Evolutionary conservation across 805 yeast species (phyloP).

Genomic region (Metschnikowia continentalis): DNA sequence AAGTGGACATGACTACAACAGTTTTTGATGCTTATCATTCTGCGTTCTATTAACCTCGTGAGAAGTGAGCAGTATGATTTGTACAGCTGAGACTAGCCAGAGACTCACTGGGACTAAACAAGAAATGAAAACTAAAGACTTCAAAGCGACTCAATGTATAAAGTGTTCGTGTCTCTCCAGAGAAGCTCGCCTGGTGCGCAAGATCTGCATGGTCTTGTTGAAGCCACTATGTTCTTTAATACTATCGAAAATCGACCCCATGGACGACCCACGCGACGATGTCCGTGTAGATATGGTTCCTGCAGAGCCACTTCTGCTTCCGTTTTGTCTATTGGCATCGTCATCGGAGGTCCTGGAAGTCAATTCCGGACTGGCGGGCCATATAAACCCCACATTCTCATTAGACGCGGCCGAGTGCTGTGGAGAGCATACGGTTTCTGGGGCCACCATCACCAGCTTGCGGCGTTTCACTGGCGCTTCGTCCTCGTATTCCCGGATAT

Average conservation of each 20-base stretch:
- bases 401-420: neutral
- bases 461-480: conserved; percentile 14
- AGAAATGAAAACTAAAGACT: neutral
- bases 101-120: neutral
- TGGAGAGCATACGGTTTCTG: conserved; percentile 2
- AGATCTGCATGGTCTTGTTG: conserved; percentile 27
- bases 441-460: conserved; percentile 15
- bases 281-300: conserved; percentile 14
- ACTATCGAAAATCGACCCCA: conserved; percentile 29
- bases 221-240: conserved; percentile 27
- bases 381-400: neutral
- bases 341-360: neutral
- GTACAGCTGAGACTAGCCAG: too few species aligned
- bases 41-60: conserved; percentile 1
- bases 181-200: conserved; percentile 28
- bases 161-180: conserved; percentile 6
- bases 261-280: conserved; percentile 27
- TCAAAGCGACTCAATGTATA: neutral
- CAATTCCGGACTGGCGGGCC: conserved; percentile 4
- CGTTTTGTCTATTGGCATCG: neutral
- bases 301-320: conserved; percentile 13
- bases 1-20: too few species aligned
- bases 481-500: conserved; percentile 13
- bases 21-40: neutral
- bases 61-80: neutral